These are phyloP conservation scores for Entophlyctis luteolus DNA, from an alignment of 192 early-diverging fungal species.

Conservation along the genomic window DNA sequence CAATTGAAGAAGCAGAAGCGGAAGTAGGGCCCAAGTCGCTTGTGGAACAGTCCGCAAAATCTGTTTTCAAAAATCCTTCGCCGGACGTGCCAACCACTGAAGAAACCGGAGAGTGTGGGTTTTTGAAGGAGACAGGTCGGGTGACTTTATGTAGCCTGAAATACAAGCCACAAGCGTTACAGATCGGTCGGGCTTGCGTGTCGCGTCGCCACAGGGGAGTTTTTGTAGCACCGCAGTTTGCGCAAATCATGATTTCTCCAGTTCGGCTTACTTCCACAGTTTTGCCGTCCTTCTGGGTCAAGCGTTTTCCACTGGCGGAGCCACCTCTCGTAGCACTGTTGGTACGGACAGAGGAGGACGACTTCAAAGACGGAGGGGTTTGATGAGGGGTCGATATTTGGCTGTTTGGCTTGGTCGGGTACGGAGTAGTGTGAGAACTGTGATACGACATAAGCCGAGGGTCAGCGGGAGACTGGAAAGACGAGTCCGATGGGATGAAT, in stretches of 20 bases:
- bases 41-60: neutral
- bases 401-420: too few species aligned
- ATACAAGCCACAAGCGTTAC: conserved; percentile 38
- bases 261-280: neutral
- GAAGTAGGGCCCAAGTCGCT: neutral
- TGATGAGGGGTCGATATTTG: too few species aligned
- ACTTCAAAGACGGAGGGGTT: neutral
- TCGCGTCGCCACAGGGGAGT: conserved; percentile 53
- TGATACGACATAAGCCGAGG: too few species aligned
- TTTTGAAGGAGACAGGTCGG: neutral
- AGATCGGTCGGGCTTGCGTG: conserved; percentile 27
- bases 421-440: too few species aligned
- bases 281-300: neutral
- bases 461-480: too few species aligned
- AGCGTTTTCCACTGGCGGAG: neutral
- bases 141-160: neutral
- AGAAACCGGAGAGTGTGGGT: neutral
- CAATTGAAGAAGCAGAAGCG: neutral
- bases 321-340: neutral
- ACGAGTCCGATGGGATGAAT: too few species aligned
- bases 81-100: neutral
- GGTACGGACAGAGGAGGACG: neutral
- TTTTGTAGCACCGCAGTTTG: conserved; percentile 43
- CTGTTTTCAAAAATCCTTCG: too few species aligned
- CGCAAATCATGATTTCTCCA: conserved; percentile 38